Evolutionary conservation across 441 rosid species (phyloP), one percentile per base, ranked within the genome.

Genomic region (Jatropha podagrica): DNA sequence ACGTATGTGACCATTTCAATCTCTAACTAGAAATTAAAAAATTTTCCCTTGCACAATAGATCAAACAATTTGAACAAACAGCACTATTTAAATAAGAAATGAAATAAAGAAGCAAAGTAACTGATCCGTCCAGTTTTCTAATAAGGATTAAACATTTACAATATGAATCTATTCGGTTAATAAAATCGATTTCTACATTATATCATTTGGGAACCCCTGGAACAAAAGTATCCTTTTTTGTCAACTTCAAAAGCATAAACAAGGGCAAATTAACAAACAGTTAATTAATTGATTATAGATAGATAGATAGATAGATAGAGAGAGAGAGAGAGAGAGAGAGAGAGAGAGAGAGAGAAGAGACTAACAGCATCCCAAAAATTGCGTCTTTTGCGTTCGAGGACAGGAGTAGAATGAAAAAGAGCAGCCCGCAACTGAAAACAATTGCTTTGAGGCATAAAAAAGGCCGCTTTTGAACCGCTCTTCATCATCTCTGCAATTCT

Each of bases 371-470:
- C 90, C 90, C 93, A 90, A 68, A 65, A 80, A 18, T 79, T 85
- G 82, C 91, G 88, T 66, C 90, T 88, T 85, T 82, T 89, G 80
- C 92, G 87, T 82, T 93, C 94, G 56, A 93, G 86, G 71, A 89
- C 85, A 3, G 94, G 88, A 10, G 96, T 86, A 26, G 95, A 88
- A 76, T 95, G 99, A 68, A 95, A 90, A 62, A 90, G 81, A 71
- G 90, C 87, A 59, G 80, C 59, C 56, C 81, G 82, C 32, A 81
- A 81, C 52, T 71, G 86, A 72, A 77, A 79, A 49, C 64, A 40
- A 55, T 76, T 77, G 79, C 76, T 77, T 68, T 81, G 85, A 12
- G 83, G 83, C 69, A 76, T 80, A 14, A 70, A 79, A 82, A 81
- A 72, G 59, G 92, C 87, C 18, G 89, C 85, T 83, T 81, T 89